Conservation (phyloP, 2,329 filamentous ascomycete genomes). For the Ophiostoma pallidulum region DNA sequence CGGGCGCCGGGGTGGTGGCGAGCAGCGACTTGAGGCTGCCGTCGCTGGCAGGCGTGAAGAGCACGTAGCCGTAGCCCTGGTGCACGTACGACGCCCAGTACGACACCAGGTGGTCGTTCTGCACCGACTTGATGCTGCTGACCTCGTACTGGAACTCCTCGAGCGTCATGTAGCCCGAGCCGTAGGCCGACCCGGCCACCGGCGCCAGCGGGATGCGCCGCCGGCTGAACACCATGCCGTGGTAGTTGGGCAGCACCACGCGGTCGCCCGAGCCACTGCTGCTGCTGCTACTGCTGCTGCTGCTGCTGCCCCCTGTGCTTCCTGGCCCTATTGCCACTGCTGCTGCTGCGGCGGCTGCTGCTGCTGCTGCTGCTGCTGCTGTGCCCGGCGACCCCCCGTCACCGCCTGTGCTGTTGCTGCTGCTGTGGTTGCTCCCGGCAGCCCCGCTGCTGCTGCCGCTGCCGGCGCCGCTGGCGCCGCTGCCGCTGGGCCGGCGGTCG, state of each 20-base stretch:
- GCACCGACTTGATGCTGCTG: slow-evolving; percentile 45
- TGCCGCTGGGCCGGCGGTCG: slow-evolving; percentile 41
- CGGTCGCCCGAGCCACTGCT: slow-evolving; percentile 42
- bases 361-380: slow-evolving; percentile 1
- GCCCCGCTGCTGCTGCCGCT: neutral
- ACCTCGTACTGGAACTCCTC: slow-evolving; percentile 54
- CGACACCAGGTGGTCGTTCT: slow-evolving; percentile 61
- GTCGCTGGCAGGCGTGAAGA: slow-evolving; percentile 58
- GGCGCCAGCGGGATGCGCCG: slow-evolving; percentile 46
- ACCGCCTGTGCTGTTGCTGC: slow-evolving; percentile 21
- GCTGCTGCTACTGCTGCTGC: neutral
- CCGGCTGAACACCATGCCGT: slow-evolving; percentile 47
- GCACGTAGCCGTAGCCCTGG: slow-evolving; percentile 52
- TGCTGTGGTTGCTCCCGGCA: slow-evolving; percentile 14
- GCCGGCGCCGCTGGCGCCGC: neutral
- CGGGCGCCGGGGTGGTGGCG: slow-evolving; percentile 49
- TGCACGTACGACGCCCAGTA: slow-evolving; percentile 63
- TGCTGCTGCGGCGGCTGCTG: neutral
- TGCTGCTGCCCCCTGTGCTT: neutral
- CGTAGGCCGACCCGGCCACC: slow-evolving; percentile 10
- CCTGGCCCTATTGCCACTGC: too few species aligned
- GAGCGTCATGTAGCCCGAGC: slow-evolving; percentile 33
- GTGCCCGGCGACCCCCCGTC: slow-evolving; percentile 54
- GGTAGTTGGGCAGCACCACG: slow-evolving; percentile 53
- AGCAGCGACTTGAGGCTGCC: slow-evolving; percentile 60